Percentiles rank a stretch among this genome's conserved stretches.
Evolutionary conservation across 257 asterid genomes (phyloP).

Genomic region (Ballota nigra): DNA sequence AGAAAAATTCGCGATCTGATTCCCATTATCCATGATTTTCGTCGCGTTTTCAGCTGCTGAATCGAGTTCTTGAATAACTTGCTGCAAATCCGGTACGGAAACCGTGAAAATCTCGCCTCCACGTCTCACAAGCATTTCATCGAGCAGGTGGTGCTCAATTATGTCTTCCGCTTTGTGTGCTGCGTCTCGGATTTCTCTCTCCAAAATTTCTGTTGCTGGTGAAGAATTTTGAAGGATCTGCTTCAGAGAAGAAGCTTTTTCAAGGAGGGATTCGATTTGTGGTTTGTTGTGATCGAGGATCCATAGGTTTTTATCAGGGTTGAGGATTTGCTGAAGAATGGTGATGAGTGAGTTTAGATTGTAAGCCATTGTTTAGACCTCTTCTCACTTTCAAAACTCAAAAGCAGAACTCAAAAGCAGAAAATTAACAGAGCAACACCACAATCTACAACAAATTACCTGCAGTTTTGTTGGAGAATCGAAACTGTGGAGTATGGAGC

Average conservation of each 20-base stretch:
- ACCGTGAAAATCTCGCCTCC: background rate
- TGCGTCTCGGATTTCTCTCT: constrained; percentile 11
- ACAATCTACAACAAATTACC: background rate
- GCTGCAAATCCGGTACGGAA: background rate
- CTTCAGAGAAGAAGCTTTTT: constrained; percentile 13
- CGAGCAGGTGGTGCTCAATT: constrained; percentile 7
- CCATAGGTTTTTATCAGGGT: constrained; percentile 8
- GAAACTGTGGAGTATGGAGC: no score
- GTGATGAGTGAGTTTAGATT: constrained; percentile 19
- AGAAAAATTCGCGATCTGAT: background rate
- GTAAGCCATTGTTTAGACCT: constrained; percentile 23
- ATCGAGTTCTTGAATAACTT: constrained; percentile 4
- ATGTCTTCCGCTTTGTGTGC: constrained; percentile 6
- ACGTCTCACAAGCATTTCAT: background rate
- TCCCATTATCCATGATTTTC: background rate
- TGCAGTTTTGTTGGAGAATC: no score
- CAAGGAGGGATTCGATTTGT: constrained; percentile 20
- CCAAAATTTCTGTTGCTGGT: background rate
- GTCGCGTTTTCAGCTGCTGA: background rate
- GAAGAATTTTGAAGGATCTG: constrained; percentile 8
- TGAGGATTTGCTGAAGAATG: constrained; percentile 19
- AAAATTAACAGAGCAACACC: background rate
- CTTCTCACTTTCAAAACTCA: background rate
- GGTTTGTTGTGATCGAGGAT: constrained; percentile 12
- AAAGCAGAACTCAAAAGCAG: background rate